Evolutionary conservation across 768 basidiomycete species (phyloP).

Genomic region (Termitomyces sp.): DNA sequence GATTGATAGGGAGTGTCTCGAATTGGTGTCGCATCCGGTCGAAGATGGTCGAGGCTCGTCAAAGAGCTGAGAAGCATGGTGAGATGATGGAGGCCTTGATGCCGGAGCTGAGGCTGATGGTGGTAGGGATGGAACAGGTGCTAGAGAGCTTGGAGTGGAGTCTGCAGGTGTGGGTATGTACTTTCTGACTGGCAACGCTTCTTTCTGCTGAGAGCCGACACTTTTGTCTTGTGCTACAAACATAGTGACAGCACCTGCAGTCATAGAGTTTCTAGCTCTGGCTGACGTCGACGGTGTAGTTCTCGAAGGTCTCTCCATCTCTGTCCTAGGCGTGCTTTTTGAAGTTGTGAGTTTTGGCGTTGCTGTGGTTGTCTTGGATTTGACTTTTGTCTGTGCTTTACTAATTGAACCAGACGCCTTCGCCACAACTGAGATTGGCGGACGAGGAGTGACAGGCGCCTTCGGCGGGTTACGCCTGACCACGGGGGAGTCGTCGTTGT

Average conservation of each 20-base stretch:
- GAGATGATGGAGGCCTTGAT: background rate
- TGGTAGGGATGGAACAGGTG: background rate
- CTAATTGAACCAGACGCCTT: background rate
- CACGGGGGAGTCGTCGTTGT: background rate
- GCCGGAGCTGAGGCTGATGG: background rate
- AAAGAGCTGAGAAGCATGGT: background rate
- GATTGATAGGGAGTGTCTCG: background rate
- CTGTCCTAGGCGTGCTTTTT: background rate
- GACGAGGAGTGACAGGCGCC: background rate
- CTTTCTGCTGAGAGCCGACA: background rate
- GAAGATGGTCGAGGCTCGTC: background rate
- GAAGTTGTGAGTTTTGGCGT: background rate
- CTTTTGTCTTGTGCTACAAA: background rate
- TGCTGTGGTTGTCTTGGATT: background rate
- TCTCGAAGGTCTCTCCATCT: background rate
- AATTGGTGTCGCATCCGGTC: background rate
- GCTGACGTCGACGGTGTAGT: background rate
- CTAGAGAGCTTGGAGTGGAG: background rate
- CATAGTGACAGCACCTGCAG: background rate
- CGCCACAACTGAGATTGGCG: background rate
- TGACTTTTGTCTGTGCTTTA: conserved; percentile 4
- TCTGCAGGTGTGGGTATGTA: background rate
- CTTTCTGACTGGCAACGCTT: background rate
- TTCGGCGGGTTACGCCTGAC: background rate
- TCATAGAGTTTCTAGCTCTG: conserved; percentile 1